Base-by-base conservation (phyloP, 2,329 filamentous ascomycete species). In the Exophiala oligosperma region DNA sequence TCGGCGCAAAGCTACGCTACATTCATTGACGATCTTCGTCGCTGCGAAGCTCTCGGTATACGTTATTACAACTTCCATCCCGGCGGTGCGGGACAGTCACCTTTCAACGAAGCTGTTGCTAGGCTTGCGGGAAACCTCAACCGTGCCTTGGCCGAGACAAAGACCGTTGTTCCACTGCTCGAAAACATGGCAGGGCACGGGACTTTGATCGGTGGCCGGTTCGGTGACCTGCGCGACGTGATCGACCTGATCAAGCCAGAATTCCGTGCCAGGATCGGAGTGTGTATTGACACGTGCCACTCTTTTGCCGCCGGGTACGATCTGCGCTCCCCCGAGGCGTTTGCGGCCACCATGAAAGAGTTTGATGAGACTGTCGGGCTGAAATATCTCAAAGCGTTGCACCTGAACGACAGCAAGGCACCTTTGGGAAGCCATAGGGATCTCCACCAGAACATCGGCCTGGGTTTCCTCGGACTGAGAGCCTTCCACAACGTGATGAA, bases 1-100 rank as follows among this genome's bases (percentile, higher is more conserved):
- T 90, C 92, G 1, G 82, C 85, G 52, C 92, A 97, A 76, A 92
- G 92, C 1, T 97, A 96, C 71, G 81, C 79, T 40, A 84, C 86
- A 57, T 99, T 99, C 73, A 70, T 96, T 14, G 92, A 99, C 67
- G 94, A 99, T 72, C 80, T 99, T 1, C 78, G 84, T 51, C 86
- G 94, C 8, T 97, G 94, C 73, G 90, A 96, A 69, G 81, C 82
- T 47, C 84, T 99, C 0, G 91, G 92, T 1, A 96, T 99, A 68
- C 81, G 77, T 61, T 81, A 97, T n/a, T 99, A 97, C 79, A 99
- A 99, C 75, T 97, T 99, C 77, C 94, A 99, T 71, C 94, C 94
- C 0, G 94, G 94, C 21, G 92, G 88, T 57, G 88, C 88, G 1
- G 89, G 88, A 56, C 86, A 87, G 48, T 82, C 83, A 35, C 79